Base-by-base conservation (phyloP, 2,329 filamentous ascomycete genomes). In the Ceratocystis destructans region DNA sequence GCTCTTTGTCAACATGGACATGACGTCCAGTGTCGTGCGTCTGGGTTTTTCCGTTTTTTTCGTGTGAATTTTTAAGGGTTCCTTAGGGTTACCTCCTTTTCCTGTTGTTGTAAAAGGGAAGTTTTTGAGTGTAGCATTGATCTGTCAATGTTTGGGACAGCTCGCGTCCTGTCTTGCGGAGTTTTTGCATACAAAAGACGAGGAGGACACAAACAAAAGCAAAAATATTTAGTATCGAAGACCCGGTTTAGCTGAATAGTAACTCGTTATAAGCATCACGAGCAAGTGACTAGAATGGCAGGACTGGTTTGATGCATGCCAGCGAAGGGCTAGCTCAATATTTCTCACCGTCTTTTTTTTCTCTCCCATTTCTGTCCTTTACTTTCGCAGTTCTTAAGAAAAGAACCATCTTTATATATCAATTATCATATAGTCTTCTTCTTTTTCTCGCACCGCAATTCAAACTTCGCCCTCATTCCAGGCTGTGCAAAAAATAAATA, bases 281-380 rank as follows among this genome's bases (percentile, higher is more conserved):
- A 15, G 37, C 37, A 41, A 10, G 37, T 15, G 37, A 41, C 55
- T 8, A n/a, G 12, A 59, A 59, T 17, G 55, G 55, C 55, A 59
- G 15, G 55, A 59, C 28, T 59, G 55, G 17, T 37, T 59, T 59
- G 55, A n/a, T 59, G 55, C 55, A 59, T 59, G 28, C 31, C 55
- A 31, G 17, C 15, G 17, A 41, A 41, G 37, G 17, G 17, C 31
- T 37, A 20, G 17, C 31, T 37, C n/a, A 31, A 37, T 33, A 59
- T 37, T 59, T 59, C 55, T 59, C 55, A 37, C 55, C 55, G 55
- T 59, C 31, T 59, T 59, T 5, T 59, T 59, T 59, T 31, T 7
- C 55, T n/a, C 7, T 10, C 25, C 17, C 8, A 15, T 59, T 59
- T 59, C 28, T 59, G 37, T 25, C 17, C 1, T 25, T 59, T 59